Conservation (phyloP, 345 rosid genomes). For the Eucalyptus lansdowneana region DNA sequence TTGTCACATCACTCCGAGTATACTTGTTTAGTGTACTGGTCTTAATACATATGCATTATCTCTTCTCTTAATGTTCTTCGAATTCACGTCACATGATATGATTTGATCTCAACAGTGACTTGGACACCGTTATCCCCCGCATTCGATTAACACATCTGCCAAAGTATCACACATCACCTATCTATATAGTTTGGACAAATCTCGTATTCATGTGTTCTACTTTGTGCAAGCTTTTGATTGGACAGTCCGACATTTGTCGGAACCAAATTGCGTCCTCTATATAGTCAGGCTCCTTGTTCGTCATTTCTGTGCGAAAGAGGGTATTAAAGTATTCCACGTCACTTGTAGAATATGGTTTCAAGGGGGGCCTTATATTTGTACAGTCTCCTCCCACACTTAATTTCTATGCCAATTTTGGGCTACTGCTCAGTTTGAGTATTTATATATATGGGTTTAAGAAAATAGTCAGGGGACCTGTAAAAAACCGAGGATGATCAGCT, state of each 20-base stretch:
- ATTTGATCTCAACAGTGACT: not conserved
- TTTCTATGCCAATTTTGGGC: not conserved
- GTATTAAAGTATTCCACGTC: not conserved
- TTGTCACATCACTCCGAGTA: not conserved
- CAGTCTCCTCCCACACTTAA: not conserved
- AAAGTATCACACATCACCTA: not conserved
- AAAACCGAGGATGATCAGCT: not conserved
- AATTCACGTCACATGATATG: not conserved
- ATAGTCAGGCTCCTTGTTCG: not conserved
- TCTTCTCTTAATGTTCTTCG: not conserved
- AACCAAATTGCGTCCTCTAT: not conserved
- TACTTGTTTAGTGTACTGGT: not conserved
- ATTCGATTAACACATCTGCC: not conserved
- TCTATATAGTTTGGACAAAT: not conserved
- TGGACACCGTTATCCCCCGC: not conserved
- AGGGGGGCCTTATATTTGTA: not conserved
- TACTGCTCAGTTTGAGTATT: not conserved
- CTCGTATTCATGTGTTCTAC: not conserved
- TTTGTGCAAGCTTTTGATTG: not conserved
- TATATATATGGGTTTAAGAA: not conserved
- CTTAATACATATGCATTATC: not conserved
- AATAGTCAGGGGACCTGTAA: not conserved
- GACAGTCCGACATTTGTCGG: accelerated
- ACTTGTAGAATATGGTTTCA: not conserved
- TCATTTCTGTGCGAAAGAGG: not conserved